A percentile compares a stretch with the other conserved stretches of the same genome.
Conservation (phyloP, 2,329 filamentous ascomycete genomes). For the Fusarium tjaetaba region DNA sequence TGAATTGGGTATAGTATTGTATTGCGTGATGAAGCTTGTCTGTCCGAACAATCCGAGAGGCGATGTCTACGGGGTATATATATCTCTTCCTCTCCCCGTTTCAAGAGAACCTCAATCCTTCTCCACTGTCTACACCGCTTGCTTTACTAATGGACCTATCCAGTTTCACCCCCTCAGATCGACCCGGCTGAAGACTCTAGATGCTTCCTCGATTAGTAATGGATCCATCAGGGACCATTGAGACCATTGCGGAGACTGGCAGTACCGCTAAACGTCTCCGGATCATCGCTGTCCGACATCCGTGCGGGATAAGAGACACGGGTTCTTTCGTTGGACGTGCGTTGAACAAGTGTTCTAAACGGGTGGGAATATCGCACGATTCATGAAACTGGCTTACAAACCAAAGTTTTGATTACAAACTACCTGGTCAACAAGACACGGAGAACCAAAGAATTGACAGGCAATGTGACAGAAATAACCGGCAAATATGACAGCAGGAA, state of each 20-base stretch:
- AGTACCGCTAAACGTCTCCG: neutral
- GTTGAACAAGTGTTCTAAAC: neutral
- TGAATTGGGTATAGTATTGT: constrained; percentile 16
- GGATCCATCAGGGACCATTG: neutral
- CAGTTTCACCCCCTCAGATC: neutral
- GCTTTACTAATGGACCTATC: constrained; percentile 16
- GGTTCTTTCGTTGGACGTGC: neutral
- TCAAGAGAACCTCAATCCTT: neutral
- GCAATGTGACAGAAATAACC: neutral
- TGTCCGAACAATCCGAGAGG: neutral
- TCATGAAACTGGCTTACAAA: constrained; percentile 11
- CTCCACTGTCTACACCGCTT: constrained; percentile 24
- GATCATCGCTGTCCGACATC: neutral
- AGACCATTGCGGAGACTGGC: neutral
- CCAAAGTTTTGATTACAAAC: neutral
- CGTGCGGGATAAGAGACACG: neutral
- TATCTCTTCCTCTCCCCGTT: constrained; percentile 3
- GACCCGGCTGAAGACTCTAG: constrained; percentile 14
- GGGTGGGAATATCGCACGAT: neutral
- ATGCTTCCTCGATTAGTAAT: constrained; percentile 36
- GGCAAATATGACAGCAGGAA: neutral
- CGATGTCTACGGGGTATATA: constrained; percentile 21
- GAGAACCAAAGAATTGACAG: neutral
- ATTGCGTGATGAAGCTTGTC: constrained; percentile 32
- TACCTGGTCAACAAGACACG: neutral